Evolutionary conservation across 257 asterid genomes (phyloP).

Genomic region (Catharanthus roseus): DNA sequence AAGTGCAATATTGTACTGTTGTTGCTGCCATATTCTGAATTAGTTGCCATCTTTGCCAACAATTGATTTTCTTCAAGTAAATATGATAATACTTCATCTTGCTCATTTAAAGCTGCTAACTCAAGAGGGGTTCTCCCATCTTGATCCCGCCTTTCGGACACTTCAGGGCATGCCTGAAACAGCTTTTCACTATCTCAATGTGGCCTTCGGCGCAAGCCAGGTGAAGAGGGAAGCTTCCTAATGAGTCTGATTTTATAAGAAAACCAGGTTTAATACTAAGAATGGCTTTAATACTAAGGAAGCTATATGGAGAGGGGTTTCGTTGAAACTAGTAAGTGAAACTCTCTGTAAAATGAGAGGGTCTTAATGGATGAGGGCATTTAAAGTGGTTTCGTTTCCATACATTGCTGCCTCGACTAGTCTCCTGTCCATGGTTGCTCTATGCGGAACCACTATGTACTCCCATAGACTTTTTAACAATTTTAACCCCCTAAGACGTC

Average conservation of each 20-base stretch:
- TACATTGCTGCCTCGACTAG: neutral
- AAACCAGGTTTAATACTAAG: neutral
- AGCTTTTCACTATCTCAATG: neutral
- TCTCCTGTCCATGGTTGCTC: neutral
- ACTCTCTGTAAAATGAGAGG: neutral
- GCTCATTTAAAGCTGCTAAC: neutral
- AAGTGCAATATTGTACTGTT: neutral
- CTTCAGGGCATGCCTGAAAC: neutral
- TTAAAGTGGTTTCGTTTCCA: neutral
- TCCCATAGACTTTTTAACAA: no score
- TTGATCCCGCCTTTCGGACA: neutral
- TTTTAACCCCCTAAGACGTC: no score
- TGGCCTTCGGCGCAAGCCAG: neutral
- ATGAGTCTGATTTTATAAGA: neutral
- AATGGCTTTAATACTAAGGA: neutral
- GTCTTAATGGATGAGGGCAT: neutral
- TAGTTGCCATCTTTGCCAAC: neutral
- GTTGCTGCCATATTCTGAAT: no score
- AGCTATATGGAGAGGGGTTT: neutral
- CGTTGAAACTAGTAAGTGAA: neutral
- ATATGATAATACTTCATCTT: neutral
- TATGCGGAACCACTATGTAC: no score
- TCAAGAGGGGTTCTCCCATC: neutral
- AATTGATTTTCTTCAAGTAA: neutral
- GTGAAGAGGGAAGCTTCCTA: neutral